These are phyloP conservation scores for Chiua virens DNA, from an alignment of 768 basidiomycete species.

Conservation along the genomic window DNA sequence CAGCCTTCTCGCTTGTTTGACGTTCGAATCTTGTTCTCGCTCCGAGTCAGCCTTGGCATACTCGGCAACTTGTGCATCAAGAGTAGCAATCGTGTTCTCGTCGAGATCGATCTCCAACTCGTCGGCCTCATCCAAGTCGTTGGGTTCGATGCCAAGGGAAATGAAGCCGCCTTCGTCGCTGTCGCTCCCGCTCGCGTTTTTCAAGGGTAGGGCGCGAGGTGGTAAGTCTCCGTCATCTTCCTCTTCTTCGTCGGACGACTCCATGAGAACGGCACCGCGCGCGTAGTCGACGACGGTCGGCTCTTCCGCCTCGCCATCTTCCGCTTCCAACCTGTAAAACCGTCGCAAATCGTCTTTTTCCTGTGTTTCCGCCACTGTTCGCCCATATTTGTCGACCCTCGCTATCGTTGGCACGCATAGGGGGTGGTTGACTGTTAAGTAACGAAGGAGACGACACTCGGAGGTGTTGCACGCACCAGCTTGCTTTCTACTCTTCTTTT, in stretches of 20 bases:
- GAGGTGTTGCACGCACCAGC: constrained; percentile 16
- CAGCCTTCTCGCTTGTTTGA: constrained; percentile 61
- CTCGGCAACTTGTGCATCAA: constrained; percentile 71
- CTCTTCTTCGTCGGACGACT: constrained; percentile 83
- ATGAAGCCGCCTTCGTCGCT: constrained; percentile 50
- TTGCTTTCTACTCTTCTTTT: constrained; percentile 37
- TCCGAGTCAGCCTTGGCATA: constrained; percentile 51
- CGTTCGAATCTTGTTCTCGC: constrained; percentile 41
- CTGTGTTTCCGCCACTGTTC: constrained; percentile 62
- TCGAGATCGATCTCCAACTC: constrained; percentile 74
- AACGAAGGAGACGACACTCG: not conserved
- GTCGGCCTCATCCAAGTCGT: constrained; percentile 29
- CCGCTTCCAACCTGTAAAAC: constrained; percentile 72
- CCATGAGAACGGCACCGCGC: constrained; percentile 82
- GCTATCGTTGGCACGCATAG: constrained; percentile 31
- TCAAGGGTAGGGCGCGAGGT: constrained; percentile 15
- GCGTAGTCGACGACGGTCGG: constrained; percentile 71
- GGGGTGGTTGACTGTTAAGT: not conserved
- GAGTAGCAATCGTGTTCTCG: constrained; percentile 67
- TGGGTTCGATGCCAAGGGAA: constrained; percentile 46
- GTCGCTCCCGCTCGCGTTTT: constrained; percentile 37
- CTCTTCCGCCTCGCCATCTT: constrained; percentile 26
- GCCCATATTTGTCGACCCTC: constrained; percentile 89
- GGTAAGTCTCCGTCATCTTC: constrained; percentile 19
- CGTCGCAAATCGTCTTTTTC: constrained; percentile 74